A percentile compares a stretch with the other conserved stretches of the same genome.
phyloP scores from a whole-genome alignment of 257 asterid species.

The Solanum pimpinellifolium region DNA sequence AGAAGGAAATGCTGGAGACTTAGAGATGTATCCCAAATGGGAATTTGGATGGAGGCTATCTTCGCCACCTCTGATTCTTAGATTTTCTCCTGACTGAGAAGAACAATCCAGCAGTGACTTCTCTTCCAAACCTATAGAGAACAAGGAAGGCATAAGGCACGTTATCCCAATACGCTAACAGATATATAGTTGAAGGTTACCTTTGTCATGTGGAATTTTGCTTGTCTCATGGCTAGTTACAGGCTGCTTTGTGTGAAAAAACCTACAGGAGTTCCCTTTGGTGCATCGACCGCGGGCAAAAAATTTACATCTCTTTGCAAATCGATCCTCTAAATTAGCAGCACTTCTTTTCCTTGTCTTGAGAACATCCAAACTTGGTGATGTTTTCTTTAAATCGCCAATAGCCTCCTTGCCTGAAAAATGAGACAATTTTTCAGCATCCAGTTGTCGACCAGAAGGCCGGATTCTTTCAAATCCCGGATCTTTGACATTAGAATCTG shows the following conservation, averaged over 20 bases:
- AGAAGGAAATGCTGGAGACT: conserved; percentile 26
- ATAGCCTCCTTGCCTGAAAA: too few species aligned
- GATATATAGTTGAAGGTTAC: not conserved
- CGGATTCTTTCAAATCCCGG: not conserved
- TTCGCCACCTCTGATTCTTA: not conserved
- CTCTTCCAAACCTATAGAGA: not conserved
- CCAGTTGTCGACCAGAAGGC: conserved; percentile 15
- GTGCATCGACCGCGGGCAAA: conserved; percentile 88
- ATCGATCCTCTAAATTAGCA: conserved; percentile 19
- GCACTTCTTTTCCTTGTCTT: conserved; percentile 39
- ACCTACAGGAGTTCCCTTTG: conserved; percentile 68
- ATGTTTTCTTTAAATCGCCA: not conserved
- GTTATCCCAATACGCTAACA: not conserved
- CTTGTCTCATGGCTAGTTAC: not conserved
- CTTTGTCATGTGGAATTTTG: not conserved
- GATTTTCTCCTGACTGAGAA: not conserved
- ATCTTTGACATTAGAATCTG: too few species aligned
- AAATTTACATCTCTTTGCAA: conserved; percentile 50
- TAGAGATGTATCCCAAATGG: conserved; percentile 17
- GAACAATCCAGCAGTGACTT: not conserved
- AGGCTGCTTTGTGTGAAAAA: conserved; percentile 47
- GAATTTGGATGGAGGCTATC: not conserved
- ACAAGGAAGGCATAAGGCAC: not conserved
- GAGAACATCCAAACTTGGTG: conserved; percentile 47
- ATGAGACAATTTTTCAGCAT: conserved; percentile 4